Evolutionary conservation across 257 asterid species (phyloP), one percentile per base, ranked within the genome.

Genomic region (Phtheirospermum japonicum): DNA sequence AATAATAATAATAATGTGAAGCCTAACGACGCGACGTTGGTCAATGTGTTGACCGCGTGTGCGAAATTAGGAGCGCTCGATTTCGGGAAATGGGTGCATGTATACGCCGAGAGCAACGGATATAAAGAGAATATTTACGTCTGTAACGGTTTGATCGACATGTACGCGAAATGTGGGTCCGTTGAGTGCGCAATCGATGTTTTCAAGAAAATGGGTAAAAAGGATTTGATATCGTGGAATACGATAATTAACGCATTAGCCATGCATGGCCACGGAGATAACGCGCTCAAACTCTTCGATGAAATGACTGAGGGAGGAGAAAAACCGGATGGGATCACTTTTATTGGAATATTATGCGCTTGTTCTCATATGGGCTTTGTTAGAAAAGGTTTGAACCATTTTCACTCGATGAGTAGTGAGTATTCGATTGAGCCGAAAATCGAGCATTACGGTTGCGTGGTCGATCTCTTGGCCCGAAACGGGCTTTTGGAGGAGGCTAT

Each of bases 301-400:
- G 75, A 77, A 70, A 91, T 91, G 96, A 82, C 56, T 57, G 18
- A 13, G 51, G 26, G 36, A 18, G 84, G 89, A 59, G 85, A 73
- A 50, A 77, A 73, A 67, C 91, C 96, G 8, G 95, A 91, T 45
- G 87, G 87, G 45, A 75, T 88, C 70, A 86, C 95, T 40, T 91
- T 75, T 68, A 62, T 84, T 8, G 95, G 96, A 43, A 69, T 88
- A 51, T 32, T 88, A 4, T 73, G 80, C 71, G 96, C 98, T 42
- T 91, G 96, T 79, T 83, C 94, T 55, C 96, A 86, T 50, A 71
- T 86, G 87, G 96, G 98, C 7, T 64, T 84, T n/a, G 87, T 88
- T 37, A 59, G 74, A 55, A 84, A 81, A 0, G 96, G 95, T 33
- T 72, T 88, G 31, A 20, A 51, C 19, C 73, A 77, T 80, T 89